Conservation (phyloP, 2,329 filamentous ascomycete genomes). For the Gaeumannomyces sp. region DNA sequence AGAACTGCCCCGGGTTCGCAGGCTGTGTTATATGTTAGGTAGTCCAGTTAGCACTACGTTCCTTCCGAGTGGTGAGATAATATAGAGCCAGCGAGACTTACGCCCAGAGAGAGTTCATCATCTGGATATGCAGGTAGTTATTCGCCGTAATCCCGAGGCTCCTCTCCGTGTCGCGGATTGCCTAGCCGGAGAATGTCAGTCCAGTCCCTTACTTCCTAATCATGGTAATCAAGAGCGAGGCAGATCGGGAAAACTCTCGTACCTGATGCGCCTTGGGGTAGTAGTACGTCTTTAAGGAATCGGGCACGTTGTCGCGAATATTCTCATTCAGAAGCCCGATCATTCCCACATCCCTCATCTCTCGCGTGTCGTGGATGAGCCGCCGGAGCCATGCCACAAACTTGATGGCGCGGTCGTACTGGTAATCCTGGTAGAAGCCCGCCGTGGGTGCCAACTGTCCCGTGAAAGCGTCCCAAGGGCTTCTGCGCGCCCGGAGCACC, state of each 20-base stretch:
- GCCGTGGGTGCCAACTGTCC: conserved; percentile 29
- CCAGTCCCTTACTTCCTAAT: neutral
- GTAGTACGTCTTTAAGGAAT: conserved; percentile 32
- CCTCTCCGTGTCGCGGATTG: conserved; percentile 43
- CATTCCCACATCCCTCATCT: conserved; percentile 52
- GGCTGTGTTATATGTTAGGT: neutral
- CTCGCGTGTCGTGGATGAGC: conserved; percentile 40
- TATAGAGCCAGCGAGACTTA: conserved; percentile 16
- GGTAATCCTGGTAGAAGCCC: conserved; percentile 50
- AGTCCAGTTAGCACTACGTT: neutral
- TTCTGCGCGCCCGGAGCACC: conserved; percentile 44
- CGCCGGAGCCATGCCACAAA: conserved; percentile 52
- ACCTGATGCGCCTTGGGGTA: conserved; percentile 37
- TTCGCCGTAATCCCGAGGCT: conserved; percentile 33
- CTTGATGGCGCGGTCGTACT: conserved; percentile 48
- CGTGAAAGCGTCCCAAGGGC: conserved; percentile 38
- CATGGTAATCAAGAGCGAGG: too few species aligned
- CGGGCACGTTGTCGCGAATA: conserved; percentile 32
- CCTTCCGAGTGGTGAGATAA: neutral
- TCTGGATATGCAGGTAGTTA: conserved; percentile 45
- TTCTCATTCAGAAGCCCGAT: conserved; percentile 51
- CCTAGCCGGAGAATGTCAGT: conserved; percentile 17
- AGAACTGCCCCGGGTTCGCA: conserved; percentile 42
- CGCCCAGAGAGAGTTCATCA: conserved; percentile 46
- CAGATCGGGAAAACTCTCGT: neutral